These are phyloP conservation scores for Aspergillus brunneoviolaceus DNA, from an alignment of 2,329 filamentous ascomycete species.

Conservation along the genomic window DNA sequence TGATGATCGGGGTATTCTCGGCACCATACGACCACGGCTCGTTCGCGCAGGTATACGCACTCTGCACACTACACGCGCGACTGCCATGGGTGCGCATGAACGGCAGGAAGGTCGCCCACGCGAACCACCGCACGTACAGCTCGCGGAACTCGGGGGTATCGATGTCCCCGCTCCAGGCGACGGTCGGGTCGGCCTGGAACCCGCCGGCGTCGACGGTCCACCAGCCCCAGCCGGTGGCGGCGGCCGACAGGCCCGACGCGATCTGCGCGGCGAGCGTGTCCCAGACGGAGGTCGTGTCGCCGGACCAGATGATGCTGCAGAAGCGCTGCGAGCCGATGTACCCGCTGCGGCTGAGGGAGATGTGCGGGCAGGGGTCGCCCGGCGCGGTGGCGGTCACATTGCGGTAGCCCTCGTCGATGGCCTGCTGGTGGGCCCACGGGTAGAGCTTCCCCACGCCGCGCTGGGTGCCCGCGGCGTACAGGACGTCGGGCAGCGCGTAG, in stretches of 20 bases:
- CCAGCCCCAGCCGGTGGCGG: constrained; percentile 61
- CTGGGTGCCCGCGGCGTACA: constrained; percentile 62
- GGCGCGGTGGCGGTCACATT: constrained; percentile 52
- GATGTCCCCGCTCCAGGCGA: constrained; percentile 52
- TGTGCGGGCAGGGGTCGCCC: constrained; percentile 29
- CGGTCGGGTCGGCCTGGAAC: constrained; percentile 53
- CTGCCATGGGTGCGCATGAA: constrained; percentile 65
- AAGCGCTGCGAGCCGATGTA: constrained; percentile 60
- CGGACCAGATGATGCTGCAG: constrained; percentile 60
- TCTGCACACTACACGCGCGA: constrained; percentile 49
- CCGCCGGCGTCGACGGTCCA: constrained; percentile 68
- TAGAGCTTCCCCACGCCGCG: constrained; percentile 60
- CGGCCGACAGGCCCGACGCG: constrained; percentile 62
- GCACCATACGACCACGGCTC: constrained; percentile 65
- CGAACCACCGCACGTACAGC: constrained; percentile 63
- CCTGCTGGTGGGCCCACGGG: constrained; percentile 55
- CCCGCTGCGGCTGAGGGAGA: constrained; percentile 57
- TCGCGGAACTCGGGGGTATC: constrained; percentile 56
- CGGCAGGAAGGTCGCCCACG: constrained; percentile 59
- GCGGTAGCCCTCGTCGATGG: constrained; percentile 59
- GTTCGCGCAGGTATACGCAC: constrained; percentile 40
- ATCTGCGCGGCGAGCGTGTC: constrained; percentile 57
- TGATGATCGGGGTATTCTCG: constrained; percentile 57
- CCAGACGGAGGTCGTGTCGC: constrained; percentile 64
- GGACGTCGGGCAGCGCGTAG: constrained; percentile 26